Percentiles rank a stretch among this genome's conserved stretches.
These are phyloP conservation scores for Echites panduratus DNA, from an alignment of 257 asterid genomes.

Conservation along the genomic window DNA sequence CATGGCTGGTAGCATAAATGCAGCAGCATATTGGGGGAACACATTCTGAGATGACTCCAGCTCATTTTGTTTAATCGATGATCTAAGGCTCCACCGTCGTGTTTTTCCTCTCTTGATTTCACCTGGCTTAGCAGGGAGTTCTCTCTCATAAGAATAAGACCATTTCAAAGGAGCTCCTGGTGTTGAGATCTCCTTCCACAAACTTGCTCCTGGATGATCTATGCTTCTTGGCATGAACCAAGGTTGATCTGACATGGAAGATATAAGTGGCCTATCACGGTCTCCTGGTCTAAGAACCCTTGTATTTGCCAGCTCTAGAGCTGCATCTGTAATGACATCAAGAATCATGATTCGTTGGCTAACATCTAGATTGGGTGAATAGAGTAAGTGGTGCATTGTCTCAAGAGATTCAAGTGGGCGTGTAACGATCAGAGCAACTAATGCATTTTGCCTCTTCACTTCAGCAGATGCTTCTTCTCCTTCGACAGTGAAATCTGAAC, in stretches of 20 bases:
- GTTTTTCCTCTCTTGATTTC: constrained; percentile 59
- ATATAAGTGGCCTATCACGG: constrained; percentile 39
- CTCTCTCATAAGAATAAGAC: constrained; percentile 91
- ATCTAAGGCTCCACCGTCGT: constrained; percentile 61
- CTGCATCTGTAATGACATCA: constrained; percentile 84
- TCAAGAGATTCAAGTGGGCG: constrained; percentile 76
- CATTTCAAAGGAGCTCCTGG: constrained; percentile 67
- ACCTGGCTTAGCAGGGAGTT: constrained; percentile 58
- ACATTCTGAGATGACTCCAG: constrained; percentile 51
- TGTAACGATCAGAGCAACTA: constrained; percentile 64
- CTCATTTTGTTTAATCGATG: constrained; percentile 26
- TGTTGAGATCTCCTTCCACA: constrained; percentile 79
- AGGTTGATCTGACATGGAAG: constrained; percentile 59
- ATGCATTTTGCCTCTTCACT: constrained; percentile 73
- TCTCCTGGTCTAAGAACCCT: constrained; percentile 35
- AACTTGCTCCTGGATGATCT: constrained; percentile 71
- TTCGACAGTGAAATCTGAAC: constrained; percentile 66
- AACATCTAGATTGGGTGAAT: constrained; percentile 77
- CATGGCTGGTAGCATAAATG: constrained; percentile 96
- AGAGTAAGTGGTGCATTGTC: constrained; percentile 62
- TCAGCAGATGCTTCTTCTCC: constrained; percentile 93
- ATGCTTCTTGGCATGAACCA: constrained; percentile 69
- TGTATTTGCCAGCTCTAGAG: constrained; percentile 77
- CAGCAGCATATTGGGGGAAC: constrained; percentile 87
- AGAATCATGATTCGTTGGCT: constrained; percentile 90